Percentiles rank a stretch among this genome's conserved stretches.
Conservation (phyloP, 345 rosid species). For the Passiflora organensis region DNA sequence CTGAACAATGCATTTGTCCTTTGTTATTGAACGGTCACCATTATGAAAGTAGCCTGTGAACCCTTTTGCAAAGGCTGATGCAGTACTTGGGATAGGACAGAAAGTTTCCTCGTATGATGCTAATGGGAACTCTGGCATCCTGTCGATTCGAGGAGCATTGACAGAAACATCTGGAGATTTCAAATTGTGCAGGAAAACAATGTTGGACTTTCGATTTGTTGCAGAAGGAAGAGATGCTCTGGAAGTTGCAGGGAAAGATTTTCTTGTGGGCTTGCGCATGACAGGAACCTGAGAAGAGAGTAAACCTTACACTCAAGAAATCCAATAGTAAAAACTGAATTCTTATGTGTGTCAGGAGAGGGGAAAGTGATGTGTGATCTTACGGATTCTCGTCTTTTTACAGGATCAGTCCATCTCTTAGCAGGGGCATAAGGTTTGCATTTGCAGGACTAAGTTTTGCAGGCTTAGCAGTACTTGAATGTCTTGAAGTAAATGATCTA, state of each 20-base stretch:
- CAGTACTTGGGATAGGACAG: conserved; percentile 43
- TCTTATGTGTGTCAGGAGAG: conserved; percentile 6
- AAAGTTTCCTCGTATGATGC: conserved; percentile 76
- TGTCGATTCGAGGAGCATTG: conserved; percentile 92
- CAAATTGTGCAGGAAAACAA: conserved; percentile 44
- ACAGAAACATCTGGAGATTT: conserved; percentile 94
- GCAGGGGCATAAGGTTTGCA: conserved; percentile 54
- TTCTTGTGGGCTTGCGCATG: conserved; percentile 35
- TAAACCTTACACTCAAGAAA: conserved; percentile 20
- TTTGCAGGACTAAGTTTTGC: conserved; percentile 41
- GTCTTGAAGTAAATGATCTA: conserved; percentile 51
- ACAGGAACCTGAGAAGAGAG: conserved; percentile 57
- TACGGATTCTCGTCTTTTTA: conserved; percentile 61
- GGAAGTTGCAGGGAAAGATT: conserved; percentile 43
- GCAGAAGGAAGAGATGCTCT: conserved; percentile 77
- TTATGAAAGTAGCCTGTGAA: conserved; percentile 49
- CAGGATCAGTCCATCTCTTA: conserved; percentile 40
- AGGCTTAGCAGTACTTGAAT: conserved; percentile 39
- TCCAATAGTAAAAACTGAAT: not conserved
- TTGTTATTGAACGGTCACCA: conserved; percentile 64
- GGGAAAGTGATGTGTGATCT: conserved; percentile 19
- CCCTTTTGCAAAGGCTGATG: conserved; percentile 64
- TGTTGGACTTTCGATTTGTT: conserved; percentile 38
- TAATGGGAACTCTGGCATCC: conserved; percentile 86
- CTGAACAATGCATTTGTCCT: conserved; percentile 88